Evolutionary conservation across 176 grass and related monocot species (phyloP), one percentile per base, ranked within the genome.

Genomic region (Alopecurus myosuroides): DNA sequence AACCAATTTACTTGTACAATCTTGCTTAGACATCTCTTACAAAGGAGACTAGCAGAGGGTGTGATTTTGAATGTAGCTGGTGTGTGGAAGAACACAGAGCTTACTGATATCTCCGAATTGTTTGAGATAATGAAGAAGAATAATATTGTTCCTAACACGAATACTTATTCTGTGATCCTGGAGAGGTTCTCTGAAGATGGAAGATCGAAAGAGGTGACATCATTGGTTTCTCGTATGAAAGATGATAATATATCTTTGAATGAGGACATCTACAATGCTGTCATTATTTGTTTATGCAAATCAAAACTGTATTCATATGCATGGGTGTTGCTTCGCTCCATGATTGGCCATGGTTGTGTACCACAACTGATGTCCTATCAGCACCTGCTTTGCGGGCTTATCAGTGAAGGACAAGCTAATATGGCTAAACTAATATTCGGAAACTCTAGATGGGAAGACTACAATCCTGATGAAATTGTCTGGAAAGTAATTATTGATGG

Each of bases 401-500:
- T 49, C 79, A 85, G 75, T 76, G 84, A 94, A 79, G 86, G 76
- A 53, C 77, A 94, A 63, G 44, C 49, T 35, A 45, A 82, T 65
- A 86, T 69, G 63, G 86, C 86, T 82, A 91, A 91, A 82, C 14
- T 64, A 70, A 74, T 91, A 58, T 91, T 91, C 49, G 33, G 29
- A 62, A 71, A 75, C 40, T 84, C 74, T 9, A 70, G 85, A 53
- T 88, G 61, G 57, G 60, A 81, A 55, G 80, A 86, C 31, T 94
- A 94, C 52, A 94, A 85, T 74, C 60, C 69, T 55, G 92, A 94
- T 87, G 92, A 94, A 84, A 61, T 94, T 85, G 85, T 85, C 6
- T 91, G 92, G 92, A 94, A 94, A 81, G 41, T 89, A 51, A 82
- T 91, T 37, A 94, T 94, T 81, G 89, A 91, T 85, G 92, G 84